Percentiles rank a stretch among this genome's conserved stretches.
Evolutionary conservation across 2,329 filamentous ascomycete genomes (phyloP).

Genomic region (Aspergillus niger): DNA sequence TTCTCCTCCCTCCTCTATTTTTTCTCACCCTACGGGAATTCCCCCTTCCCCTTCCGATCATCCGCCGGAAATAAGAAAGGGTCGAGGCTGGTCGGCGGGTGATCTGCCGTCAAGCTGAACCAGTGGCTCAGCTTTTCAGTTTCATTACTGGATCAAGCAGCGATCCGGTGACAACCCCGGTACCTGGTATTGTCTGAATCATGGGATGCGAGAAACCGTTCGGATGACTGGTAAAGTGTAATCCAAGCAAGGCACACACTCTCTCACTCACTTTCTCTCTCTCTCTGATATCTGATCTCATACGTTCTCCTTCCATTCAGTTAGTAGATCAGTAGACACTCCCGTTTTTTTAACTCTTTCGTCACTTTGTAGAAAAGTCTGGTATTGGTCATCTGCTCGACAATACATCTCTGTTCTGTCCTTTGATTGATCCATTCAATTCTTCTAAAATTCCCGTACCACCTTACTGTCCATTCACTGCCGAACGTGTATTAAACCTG

Average conservation of each 20-base stretch:
- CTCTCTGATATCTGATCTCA: background rate
- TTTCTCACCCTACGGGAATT: too few species aligned
- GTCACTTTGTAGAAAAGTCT: background rate
- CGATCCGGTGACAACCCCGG: conserved; percentile 16
- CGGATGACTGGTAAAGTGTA: background rate
- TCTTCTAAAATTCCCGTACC: background rate
- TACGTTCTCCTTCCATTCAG: background rate
- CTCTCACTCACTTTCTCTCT: background rate
- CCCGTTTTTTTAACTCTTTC: too few species aligned
- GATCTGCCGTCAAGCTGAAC: conserved; percentile 20
- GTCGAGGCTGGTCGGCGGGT: conserved; percentile 20
- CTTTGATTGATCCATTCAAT: too few species aligned
- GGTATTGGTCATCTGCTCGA: background rate
- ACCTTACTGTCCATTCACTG: background rate
- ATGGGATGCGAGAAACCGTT: conserved; percentile 6
- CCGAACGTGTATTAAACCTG: background rate
- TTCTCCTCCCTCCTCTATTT: too few species aligned
- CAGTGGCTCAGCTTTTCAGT: conserved; percentile 6
- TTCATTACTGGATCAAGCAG: background rate
- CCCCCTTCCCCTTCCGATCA: background rate
- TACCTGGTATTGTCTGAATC: conserved; percentile 10
- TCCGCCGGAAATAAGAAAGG: conserved; percentile 8
- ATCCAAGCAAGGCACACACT: background rate
- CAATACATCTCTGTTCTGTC: background rate
- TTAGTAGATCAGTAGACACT: background rate